These are phyloP conservation scores for Trichosporon inkin DNA, from an alignment of 1,284 basidiomycete genomes.

Conservation along the genomic window DNA sequence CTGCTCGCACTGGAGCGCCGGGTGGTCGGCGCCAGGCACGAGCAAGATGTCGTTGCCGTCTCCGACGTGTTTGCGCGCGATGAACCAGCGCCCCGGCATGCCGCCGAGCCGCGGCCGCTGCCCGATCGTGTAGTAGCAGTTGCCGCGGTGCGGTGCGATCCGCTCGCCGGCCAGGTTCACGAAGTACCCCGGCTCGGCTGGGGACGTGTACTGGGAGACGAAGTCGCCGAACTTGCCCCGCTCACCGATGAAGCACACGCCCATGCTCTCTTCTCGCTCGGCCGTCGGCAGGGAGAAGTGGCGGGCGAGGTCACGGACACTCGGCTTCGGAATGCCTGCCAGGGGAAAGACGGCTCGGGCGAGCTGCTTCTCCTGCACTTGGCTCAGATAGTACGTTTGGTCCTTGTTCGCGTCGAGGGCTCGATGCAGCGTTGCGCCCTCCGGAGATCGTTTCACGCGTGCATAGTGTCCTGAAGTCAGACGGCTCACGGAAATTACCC, in stretches of 20 bases:
- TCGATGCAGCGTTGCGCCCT: constrained; percentile 60
- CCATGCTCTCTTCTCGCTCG: constrained; percentile 81
- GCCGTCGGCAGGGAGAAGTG: constrained; percentile 69
- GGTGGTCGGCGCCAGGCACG: constrained; percentile 66
- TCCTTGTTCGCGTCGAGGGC: constrained; percentile 72
- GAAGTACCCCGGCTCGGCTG: constrained; percentile 61
- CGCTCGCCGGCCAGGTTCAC: constrained; percentile 59
- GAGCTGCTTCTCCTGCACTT: constrained; percentile 64
- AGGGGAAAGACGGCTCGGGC: constrained; percentile 69
- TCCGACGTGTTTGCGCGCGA: constrained; percentile 64
- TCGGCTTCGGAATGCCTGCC: constrained; percentile 60
- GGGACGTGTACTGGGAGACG: constrained; percentile 69
- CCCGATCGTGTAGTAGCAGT: constrained; percentile 88
- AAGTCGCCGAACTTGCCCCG: constrained; percentile 69
- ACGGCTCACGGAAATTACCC: constrained; percentile 9
- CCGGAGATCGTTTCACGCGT: constrained; percentile 57
- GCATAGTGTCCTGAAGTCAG: constrained; percentile 75
- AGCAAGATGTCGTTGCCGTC: constrained; percentile 63
- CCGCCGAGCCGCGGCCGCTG: constrained; percentile 67
- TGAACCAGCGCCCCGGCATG: constrained; percentile 62
- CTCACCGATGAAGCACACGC: constrained; percentile 93
- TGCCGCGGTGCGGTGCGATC: constrained; percentile 66
- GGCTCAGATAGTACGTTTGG: constrained; percentile 89
- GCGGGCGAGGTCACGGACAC: constrained; percentile 74
- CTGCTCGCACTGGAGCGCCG: constrained; percentile 57